These are phyloP conservation scores for Kuraishia capsulata DNA, from an alignment of 805 yeast genomes.

Conservation along the genomic window DNA sequence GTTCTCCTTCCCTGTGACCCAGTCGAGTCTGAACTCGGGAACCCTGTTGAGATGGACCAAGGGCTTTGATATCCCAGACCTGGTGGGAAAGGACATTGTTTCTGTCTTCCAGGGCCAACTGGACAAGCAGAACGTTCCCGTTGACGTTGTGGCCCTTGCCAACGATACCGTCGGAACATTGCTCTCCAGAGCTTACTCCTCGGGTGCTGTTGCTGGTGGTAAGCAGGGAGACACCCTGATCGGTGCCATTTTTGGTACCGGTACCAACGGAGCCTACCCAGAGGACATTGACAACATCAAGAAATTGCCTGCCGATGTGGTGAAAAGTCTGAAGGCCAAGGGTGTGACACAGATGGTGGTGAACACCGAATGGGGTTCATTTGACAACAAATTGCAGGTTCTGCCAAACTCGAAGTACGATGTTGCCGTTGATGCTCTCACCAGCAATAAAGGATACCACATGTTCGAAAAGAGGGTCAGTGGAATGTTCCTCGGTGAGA, in stretches of 20 bases:
- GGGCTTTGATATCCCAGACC: slow-evolving; percentile 82
- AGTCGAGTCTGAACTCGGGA: slow-evolving; percentile 72
- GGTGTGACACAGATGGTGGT: slow-evolving; percentile 70
- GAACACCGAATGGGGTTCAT: slow-evolving; percentile 98
- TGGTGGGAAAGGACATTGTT: slow-evolving; percentile 80
- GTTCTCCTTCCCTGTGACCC: slow-evolving; percentile 88
- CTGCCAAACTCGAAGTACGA: slow-evolving; percentile 80
- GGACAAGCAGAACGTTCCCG: slow-evolving; percentile 50
- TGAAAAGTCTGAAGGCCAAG: slow-evolving; percentile 25
- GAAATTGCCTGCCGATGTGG: slow-evolving; percentile 50
- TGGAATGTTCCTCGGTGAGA: slow-evolving; percentile 91
- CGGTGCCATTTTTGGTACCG: slow-evolving; percentile 95
- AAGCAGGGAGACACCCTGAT: slow-evolving; percentile 68
- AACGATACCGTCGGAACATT: slow-evolving; percentile 96
- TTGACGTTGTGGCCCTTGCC: slow-evolving; percentile 76
- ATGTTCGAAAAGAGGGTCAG: slow-evolving; percentile 88
- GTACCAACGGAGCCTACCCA: slow-evolving; percentile 92
- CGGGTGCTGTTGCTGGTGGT: slow-evolving; percentile 41
- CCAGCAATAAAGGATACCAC: slow-evolving; percentile 82
- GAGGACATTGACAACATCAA: slow-evolving; percentile 68
- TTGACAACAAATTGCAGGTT: slow-evolving; percentile 70
- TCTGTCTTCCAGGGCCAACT: slow-evolving; percentile 60
- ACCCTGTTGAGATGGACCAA: slow-evolving; percentile 91
- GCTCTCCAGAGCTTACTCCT: slow-evolving; percentile 76
- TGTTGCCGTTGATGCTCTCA: slow-evolving; percentile 53